Base-by-base conservation (phyloP, 2,329 filamentous ascomycete species). In the Diaporthe australafricana region DNA sequence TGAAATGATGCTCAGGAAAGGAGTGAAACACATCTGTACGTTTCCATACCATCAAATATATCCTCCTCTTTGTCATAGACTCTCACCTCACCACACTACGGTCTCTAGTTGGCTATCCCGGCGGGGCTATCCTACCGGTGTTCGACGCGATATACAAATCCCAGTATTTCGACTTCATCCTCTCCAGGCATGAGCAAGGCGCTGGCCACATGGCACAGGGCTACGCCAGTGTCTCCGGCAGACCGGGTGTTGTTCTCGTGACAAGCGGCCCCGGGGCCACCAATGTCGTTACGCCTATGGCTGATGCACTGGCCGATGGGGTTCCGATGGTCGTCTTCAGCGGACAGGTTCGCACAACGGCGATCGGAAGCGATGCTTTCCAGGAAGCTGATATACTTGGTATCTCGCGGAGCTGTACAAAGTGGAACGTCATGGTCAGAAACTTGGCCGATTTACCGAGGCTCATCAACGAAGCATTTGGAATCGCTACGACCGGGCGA, bases 391-490 rank as follows among this genome's bases (percentile, higher is more conserved):
- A 99, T 80, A 92, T 97, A 47, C 87, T 98, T 72, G 96, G 96
- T 77, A 98, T 99, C 82, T 97, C 94, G 45, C 90, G 96, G 79
- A 92, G 95, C 22, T 98, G 95, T 88, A 98, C 95, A 77, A 98
- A 98, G 87, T 99, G 96, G 96, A 98, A 98, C 78, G 94, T 97
- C 73, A 97, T 98, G 94, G 94, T 98, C 65, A 98, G 96, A 88
- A 96, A 92, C 81, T 91, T 98, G 70, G 95, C 94, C 63, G 96
- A 99, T 84, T 88, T 99, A 70, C 96, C 96, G 62, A 91, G 94
- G 78, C 90, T 95, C 75, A 98, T 98, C 80, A 98, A 98, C 82
- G 96, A 98, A 85, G 96, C 96, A 60, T 98, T 98, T 79, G 95
- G 98, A 84, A 98, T 98, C 80, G 96, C 96, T 50, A 98, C 94